Evolutionary conservation across 305 asterid species (phyloP).

Genomic region (Solanum chacoense): DNA sequence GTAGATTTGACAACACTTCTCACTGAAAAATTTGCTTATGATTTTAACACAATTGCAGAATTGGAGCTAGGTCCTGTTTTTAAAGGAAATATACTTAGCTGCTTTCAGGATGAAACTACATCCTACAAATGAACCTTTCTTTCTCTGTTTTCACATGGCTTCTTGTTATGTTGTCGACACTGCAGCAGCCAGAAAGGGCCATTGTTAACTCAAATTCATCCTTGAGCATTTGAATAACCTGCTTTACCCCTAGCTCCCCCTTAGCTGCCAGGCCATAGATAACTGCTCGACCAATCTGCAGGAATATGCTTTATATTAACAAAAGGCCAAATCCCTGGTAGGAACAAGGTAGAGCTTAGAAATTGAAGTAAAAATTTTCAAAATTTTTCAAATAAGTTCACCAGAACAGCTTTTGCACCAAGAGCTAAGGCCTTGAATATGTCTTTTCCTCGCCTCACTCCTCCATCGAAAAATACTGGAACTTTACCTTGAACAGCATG

Average conservation of each 20-base stretch:
- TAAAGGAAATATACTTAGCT: neutral
- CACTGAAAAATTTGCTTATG: neutral
- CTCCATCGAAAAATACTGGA: conserved; percentile 52
- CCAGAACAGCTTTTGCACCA: conserved; percentile 62
- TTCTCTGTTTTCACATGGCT: conserved; percentile 33
- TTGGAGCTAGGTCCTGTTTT: neutral
- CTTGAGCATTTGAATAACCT: conserved; percentile 46
- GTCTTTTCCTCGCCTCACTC: conserved; percentile 65
- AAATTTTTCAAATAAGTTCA: neutral
- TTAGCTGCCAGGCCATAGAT: conserved; percentile 55
- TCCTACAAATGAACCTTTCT: conserved; percentile 21
- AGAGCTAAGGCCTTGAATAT: conserved; percentile 73
- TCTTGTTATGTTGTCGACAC: conserved; percentile 34
- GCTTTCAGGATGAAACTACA: conserved; percentile 12
- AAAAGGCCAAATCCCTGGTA: neutral
- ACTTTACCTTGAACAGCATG: conserved; percentile 47
- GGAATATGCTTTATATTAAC: neutral
- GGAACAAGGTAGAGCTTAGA: neutral
- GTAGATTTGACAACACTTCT: neutral
- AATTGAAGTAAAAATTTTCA: neutral
- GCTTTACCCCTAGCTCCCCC: conserved; percentile 48
- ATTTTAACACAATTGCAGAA: neutral
- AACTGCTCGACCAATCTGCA: conserved; percentile 59
- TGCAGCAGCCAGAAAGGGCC: conserved; percentile 57
- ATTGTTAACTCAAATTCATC: conserved; percentile 55